Evolutionary conservation across 2,329 filamentous ascomycete genomes (phyloP).

Genomic region (Teratosphaeria viscida): DNA sequence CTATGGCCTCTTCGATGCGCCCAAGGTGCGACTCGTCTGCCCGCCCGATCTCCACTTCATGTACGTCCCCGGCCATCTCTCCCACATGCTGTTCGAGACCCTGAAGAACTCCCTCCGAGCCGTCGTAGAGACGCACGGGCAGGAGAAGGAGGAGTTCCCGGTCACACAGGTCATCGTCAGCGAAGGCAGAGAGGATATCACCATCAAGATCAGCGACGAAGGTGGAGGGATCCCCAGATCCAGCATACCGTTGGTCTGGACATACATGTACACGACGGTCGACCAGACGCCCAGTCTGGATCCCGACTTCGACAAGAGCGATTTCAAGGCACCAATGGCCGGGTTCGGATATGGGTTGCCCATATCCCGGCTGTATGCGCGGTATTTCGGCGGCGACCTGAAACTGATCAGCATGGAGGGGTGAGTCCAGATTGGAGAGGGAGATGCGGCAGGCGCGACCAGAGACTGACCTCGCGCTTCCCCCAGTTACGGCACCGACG

Average conservation of each 20-base stretch:
- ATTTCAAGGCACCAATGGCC: conserved; percentile 99
- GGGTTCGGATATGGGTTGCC: conserved; percentile 97
- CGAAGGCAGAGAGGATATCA: conserved; percentile 96
- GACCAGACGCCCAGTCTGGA: conserved; percentile 90
- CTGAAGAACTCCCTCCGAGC: conserved; percentile 96
- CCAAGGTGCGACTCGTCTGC: conserved; percentile 93
- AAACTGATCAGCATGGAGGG: conserved; percentile 99
- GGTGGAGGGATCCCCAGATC: conserved; percentile 90
- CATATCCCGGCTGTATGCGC: conserved; percentile 84
- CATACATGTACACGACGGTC: conserved; percentile 99
- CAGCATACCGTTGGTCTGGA: conserved; percentile 96
- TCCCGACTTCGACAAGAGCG: conserved; percentile 95
- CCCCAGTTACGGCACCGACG: conserved; percentile 85
- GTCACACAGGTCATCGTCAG: conserved; percentile 96
- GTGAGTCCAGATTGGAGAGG: conserved; percentile 72
- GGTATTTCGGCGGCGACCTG: conserved; percentile 94
- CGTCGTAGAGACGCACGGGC: conserved; percentile 88
- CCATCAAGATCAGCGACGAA: conserved; percentile 95
- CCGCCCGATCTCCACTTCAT: conserved; percentile 85
- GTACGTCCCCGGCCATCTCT: conserved; percentile 98
- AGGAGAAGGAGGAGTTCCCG: conserved; percentile 91
- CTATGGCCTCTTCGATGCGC: conserved; percentile 93
- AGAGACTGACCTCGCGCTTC: neutral
- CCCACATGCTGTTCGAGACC: conserved; percentile 99
- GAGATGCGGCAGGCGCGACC: conserved; percentile 41